Evolutionary conservation across 306 rosid genomes (phyloP), one percentile per base, ranked within the genome.

Genomic region (Carpinus fangiana): DNA sequence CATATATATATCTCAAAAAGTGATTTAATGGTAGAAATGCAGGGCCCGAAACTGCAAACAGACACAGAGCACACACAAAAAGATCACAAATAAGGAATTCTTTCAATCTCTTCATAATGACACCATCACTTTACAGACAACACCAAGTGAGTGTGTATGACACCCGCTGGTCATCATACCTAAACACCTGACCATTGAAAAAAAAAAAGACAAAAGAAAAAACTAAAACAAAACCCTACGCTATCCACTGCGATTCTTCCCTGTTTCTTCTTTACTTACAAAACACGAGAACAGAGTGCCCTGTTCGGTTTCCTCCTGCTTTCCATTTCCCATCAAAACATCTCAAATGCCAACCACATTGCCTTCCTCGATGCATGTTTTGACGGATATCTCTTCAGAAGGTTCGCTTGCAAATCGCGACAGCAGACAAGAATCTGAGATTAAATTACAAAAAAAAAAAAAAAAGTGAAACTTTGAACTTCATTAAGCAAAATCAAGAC

Each of bases 121-220:
- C 80, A 78, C 73, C 94, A 78, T 87, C 84, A 78, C 88, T 89
- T 53, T 84, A 84, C 88, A 85, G 79, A 83, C 66, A 75, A 77
- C 76, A 84, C 38, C 85, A 73, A 50, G 77, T 60, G 76, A 82
- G 21, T 61, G 21, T 61, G 85, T 78, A 76, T 45, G 64, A 70
- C 68, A 74, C 81, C 77, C 80, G 12, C 86, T 73, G 82, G 81
- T 81, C 79, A 82, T 88, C 78, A 79, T 69, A 13, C 59, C 85
- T 79, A 60, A 45, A 54, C 21, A 8, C 31, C 36, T 17, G 18
- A 54, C 4, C 59, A 46, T 8, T 4, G 7, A 64, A 20, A 47
- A 34, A 31, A 31, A 50, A 74, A 13, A 1, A 31, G 3, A 31
- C 1, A 31, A 31, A 31, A 1, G 3, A 31, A 31, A 31, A 73